Evolutionary conservation across 495 filamentous ascomycete species (phyloP).

Genomic region (Talaromyces adpressus): DNA sequence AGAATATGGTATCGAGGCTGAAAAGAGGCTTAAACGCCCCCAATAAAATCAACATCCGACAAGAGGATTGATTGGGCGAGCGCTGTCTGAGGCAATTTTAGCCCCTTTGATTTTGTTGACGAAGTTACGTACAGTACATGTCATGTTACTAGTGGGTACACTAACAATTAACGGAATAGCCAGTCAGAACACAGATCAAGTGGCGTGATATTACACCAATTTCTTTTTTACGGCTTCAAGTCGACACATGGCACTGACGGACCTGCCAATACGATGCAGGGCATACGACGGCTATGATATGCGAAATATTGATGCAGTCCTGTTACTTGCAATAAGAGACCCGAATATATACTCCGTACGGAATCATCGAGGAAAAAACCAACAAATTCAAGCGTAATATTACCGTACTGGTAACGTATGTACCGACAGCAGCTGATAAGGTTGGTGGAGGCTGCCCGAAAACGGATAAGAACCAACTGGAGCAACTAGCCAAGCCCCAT

Average conservation of each 20-base stretch:
- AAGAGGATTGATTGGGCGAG: not conserved
- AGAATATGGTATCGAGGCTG: not conserved
- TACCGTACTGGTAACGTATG: not conserved
- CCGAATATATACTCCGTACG: not conserved
- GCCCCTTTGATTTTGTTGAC: not conserved
- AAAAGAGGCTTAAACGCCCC: not conserved
- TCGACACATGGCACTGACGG: no score
- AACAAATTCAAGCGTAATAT: not conserved
- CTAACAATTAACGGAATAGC: no score
- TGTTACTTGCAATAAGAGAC: not conserved
- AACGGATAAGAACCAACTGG: not conserved
- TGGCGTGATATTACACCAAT: no score
- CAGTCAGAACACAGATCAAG: not conserved
- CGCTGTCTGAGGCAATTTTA: not conserved
- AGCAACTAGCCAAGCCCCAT: not conserved
- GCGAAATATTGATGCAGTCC: no score
- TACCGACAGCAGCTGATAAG: not conserved
- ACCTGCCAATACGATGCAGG: no score
- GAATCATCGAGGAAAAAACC: not conserved
- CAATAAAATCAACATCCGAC: not conserved
- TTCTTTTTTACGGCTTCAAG: no score
- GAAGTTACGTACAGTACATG: not conserved
- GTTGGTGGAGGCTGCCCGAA: constrained; percentile 1
- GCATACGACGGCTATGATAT: no score
- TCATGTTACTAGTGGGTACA: not conserved